Base-by-base conservation (phyloP, 2,329 filamentous ascomycete genomes). In the Shiraia sp. region DNA sequence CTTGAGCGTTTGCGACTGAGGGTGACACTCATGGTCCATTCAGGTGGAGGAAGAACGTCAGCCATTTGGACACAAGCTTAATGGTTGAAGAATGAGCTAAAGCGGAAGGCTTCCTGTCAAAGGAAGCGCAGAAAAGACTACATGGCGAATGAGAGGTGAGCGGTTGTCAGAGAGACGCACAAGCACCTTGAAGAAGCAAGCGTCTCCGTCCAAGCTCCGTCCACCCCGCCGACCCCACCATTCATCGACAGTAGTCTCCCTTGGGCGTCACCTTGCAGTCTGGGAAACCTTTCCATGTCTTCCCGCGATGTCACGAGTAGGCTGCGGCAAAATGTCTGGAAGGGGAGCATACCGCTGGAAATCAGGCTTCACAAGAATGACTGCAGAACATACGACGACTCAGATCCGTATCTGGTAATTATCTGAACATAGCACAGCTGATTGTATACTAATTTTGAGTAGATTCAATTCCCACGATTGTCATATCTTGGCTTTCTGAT, bases 401-500 rank as follows among this genome's bases (percentile, higher is more conserved):
- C 77, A 12, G 79, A 83, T 49, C 75, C 81, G 15, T 86, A 85
- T 55, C 61, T 85, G 51, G 80, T 82, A 71, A 40, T 60, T 54
- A 25, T 24, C 34, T 34, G 4, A 31, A 44, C 13, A 22, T 45
- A 25, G 17, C 17, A 8, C 16, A 28, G 23, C 31, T 42, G 33
- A 31, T 50, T 32, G 42, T 25, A 12, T 13, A 22, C 50, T 26
- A 9, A 27, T 13, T 16, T 4, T 28, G 8, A 23, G 26, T 50
- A 82, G 75, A 76, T 87, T 46, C 78, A 82, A 32, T 78, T 77
- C 40, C 81, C 83, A 5, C 79, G 86, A 17, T 71, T 88, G 25
- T 86, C 83, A 8, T 88, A 88, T 69, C 74, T 88, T 1, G 82
- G 83, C 5, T 79, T 87, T 33, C 74, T 88, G 17, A 75, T 87